Evolutionary conservation across 306 rosid genomes (phyloP), one percentile per base, ranked within the genome.

Genomic region (Hippophae tibetana): DNA sequence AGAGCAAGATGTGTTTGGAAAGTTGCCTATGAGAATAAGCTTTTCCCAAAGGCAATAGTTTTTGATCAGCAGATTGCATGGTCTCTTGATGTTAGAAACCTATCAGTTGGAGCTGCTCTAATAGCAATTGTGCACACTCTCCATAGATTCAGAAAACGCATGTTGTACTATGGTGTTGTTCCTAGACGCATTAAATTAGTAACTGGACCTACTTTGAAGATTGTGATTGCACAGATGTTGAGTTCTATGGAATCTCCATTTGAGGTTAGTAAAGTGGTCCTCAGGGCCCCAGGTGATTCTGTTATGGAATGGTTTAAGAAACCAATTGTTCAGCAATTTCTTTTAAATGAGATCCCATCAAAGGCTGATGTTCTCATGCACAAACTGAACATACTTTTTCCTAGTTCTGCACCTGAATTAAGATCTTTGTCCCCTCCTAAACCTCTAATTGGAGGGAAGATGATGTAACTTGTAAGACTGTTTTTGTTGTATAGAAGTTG

Each of bases 251-350:
- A 87, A 64, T 87, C 98, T 52, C 98, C 93, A 11, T 92, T 92
- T 72, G 98, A 92, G 85, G 98, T 92, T 42, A 83, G 96, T 68
- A 92, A 92, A 65, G 96, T 92, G 70, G 98, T 92, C 64, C 74
- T 92, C 58, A 83, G 98, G 63, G 96, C 96, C 18, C 84, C 96
- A 0, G 98, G 98, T 45, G 96, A 92, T 70, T 82, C 95, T 9
- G 86, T 83, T 69, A 85, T 92, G 98, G 96, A 85, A 58, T 87
- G 98, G 96, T 92, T 83, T 64, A 92, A 87, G 80, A 92, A 92
- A 72, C 96, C 98, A 14, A 87, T 87, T 42, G 98, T 92, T 66
- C 95, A 92, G 71, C 95, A 92, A 76, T 92, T 92, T 82, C 96
- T 92, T 67, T 76, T 87, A 51, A 92, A 92, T 48, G 98, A 92